Base-by-base conservation (phyloP, 2,329 filamentous ascomycete species). In the Xylariaceae sp. region DNA sequence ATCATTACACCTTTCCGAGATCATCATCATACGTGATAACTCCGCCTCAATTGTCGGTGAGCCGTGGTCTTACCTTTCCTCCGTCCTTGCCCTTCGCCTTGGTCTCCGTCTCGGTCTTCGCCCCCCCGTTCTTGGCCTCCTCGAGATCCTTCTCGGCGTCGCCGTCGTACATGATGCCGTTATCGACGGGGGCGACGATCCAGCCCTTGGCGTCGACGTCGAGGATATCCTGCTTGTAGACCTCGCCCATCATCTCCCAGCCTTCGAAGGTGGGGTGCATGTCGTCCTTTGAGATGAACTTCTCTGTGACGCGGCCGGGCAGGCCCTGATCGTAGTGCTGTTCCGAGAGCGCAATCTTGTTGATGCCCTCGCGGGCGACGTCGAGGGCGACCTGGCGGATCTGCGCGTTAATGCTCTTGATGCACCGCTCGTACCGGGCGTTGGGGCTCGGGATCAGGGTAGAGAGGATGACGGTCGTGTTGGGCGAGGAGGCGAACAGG, bases 381-480 rank as follows among this genome's bases (percentile, higher is more conserved):
- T 56, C 54, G 24, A 34, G 31, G 9, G 48, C 53, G 13, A 52
- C 54, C 33, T 56, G 54, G 3, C 54, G 54, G 30, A 57, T 57
- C 49, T 57, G 54, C 27, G 54, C 54, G 28, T 57, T 57, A 26
- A 53, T 30, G 39, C 53, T 54, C 47, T 47, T 50, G 41, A 57
- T 52, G 34, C 54, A 57, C 9, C 45, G 44, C 38, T 57, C 54
- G 21, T 38, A 51, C 8, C 31, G 38, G 9, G 48, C 41, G 36
- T 43, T 44, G 9, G 54, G 31, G 33, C 51, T 55, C 23, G 43
- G 53, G 30, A 56, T 50, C 7, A 57, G 48, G 21, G 54, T 57
- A 15, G 54, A 57, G 40, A 57, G 38, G 24, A 57, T 51, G 11
- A 56, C 44, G 5, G 54, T 48, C 13, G 51, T 27, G 38, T 36